Conservation (phyloP, 2,329 filamentous ascomycete genomes). For the Fusarium sp. region DNA sequence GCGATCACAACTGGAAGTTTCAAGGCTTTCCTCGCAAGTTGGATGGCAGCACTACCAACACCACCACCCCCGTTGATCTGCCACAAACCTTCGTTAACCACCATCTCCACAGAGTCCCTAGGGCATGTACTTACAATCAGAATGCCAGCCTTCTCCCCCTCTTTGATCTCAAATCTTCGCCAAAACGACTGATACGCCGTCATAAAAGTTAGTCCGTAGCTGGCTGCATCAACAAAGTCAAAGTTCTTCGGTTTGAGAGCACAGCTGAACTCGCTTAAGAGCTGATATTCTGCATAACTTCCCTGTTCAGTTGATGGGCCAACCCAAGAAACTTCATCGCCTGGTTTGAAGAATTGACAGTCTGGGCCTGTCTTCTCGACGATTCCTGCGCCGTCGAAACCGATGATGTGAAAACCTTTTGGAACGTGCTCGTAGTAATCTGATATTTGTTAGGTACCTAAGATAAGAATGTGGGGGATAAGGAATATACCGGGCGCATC, state of each 20-base stretch:
- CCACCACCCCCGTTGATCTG: slow-evolving; percentile 1
- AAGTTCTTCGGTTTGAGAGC: neutral
- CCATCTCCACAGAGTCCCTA: too few species aligned
- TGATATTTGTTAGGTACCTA: neutral
- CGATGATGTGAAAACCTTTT: neutral
- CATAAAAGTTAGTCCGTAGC: neutral
- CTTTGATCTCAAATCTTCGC: neutral
- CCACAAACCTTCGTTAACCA: too few species aligned
- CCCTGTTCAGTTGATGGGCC: neutral
- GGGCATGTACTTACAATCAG: neutral
- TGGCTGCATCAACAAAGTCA: neutral
- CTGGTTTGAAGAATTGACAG: neutral
- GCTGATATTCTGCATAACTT: neutral
- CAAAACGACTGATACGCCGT: slow-evolving; percentile 1
- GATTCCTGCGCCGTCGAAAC: neutral
- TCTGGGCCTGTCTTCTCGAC: neutral
- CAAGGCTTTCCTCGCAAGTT: neutral
- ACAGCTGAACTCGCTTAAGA: neutral
- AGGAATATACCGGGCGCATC: neutral
- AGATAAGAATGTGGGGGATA: too few species aligned
- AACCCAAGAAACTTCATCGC: neutral
- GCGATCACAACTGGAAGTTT: neutral
- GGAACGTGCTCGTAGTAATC: neutral
- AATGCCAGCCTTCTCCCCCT: neutral
- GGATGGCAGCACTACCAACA: neutral